These are phyloP conservation scores for Clarireedia hainanense DNA, from an alignment of 2,329 filamentous ascomycete species.

Conservation along the genomic window DNA sequence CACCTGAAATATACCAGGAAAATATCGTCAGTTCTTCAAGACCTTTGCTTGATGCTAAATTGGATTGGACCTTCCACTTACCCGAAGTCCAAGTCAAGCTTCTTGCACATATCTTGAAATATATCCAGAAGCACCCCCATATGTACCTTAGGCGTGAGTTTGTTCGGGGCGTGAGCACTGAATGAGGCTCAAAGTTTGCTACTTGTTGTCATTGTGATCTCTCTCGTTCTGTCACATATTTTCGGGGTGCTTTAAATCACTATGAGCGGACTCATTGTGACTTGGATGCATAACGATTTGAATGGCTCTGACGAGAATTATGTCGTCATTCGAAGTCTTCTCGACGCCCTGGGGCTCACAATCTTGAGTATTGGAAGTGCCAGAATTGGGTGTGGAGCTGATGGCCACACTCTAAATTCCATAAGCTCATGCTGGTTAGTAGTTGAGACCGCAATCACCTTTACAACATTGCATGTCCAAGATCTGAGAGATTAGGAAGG, in stretches of 20 bases:
- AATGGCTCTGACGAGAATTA: too few species aligned
- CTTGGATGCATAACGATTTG: too few species aligned
- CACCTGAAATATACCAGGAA: neutral
- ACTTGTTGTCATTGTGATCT: neutral
- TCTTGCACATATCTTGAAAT: neutral
- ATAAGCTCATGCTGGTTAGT: too few species aligned
- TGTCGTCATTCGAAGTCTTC: too few species aligned
- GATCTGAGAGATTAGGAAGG: too few species aligned
- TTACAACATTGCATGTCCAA: too few species aligned
- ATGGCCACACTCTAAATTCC: too few species aligned
- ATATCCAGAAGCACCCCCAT: neutral
- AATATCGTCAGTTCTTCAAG: neutral
- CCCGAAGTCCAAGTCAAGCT: neutral
- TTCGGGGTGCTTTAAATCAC: neutral
- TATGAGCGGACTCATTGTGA: too few species aligned
- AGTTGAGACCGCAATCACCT: too few species aligned
- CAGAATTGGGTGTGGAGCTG: too few species aligned
- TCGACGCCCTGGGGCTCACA: too few species aligned
- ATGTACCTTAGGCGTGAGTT: neutral
- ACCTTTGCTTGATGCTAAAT: neutral
- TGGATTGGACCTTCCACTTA: neutral
- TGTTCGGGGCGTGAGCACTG: neutral
- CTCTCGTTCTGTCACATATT: neutral
- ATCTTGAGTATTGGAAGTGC: too few species aligned
- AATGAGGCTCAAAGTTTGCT: neutral